Conservation (phyloP, 768 basidiomycete genomes). For the Rhodotorula paludigena region DNA sequence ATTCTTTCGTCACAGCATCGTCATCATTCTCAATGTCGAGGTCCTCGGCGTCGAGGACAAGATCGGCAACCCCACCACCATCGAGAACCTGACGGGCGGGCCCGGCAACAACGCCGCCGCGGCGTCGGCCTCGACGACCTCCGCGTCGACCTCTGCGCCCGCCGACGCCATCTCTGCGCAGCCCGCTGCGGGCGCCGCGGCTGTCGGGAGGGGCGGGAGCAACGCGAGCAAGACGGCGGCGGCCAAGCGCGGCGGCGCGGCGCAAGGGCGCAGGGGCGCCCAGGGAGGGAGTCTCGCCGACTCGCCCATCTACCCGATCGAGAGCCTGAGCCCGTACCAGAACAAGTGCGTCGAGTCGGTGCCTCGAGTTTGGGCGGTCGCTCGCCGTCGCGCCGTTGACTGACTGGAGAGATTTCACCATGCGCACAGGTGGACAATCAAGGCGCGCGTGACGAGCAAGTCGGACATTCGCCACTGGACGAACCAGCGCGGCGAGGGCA, state of each 20-base stretch:
- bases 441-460: conserved; percentile 84
- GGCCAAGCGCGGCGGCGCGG: conserved; percentile 12
- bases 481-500: conserved; percentile 84
- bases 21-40: conserved; percentile 69
- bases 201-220: conserved; percentile 44
- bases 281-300: conserved; percentile 17
- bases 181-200: conserved; percentile 41
- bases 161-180: conserved; percentile 2
- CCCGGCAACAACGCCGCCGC: conserved; percentile 46
- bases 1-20: conserved; percentile 55
- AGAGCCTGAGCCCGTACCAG: conserved; percentile 90
- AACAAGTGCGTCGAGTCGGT: conserved; percentile 57
- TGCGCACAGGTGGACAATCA: conserved; percentile 73
- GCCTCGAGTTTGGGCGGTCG: too few relatives aligned
- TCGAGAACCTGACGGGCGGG: conserved; percentile 42
- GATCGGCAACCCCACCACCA: conserved; percentile 60
- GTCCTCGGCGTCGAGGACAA: conserved; percentile 61
- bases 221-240: conserved; percentile 36
- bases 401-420: background rate
- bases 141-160: conserved; percentile 7
- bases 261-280: conserved; percentile 13
- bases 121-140: conserved; percentile 43
- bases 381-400: too few relatives aligned
- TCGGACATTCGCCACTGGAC: conserved; percentile 84
- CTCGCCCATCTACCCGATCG: conserved; percentile 70